Percentiles rank a stretch among this genome's conserved stretches.
phyloP scores from a whole-genome alignment of 225 moss, liverwort and hornwort genomes.

The Sphagnum contortum region DNA sequence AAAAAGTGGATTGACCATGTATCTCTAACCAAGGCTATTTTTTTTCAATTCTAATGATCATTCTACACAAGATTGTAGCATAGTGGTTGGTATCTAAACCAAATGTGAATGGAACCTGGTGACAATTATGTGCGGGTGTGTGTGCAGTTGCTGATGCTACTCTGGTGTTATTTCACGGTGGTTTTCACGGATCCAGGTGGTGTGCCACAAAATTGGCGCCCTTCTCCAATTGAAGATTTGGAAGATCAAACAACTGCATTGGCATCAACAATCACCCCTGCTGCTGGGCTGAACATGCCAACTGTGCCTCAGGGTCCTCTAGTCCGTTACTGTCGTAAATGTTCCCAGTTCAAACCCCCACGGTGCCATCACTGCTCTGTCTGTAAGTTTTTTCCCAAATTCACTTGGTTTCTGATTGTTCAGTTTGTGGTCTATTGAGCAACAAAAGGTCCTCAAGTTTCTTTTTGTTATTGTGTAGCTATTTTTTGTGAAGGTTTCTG shows the following conservation, averaged over 20 bases:
- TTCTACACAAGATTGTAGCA: too few species aligned
- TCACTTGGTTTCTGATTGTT: too few species aligned
- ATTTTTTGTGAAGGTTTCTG: too few species aligned
- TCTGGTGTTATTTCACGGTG: constrained; percentile 95
- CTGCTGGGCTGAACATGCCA: constrained; percentile 40
- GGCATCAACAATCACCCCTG: constrained; percentile 30
- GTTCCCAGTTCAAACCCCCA: constrained; percentile 93
- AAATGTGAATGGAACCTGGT: not conserved
- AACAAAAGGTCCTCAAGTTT: too few species aligned
- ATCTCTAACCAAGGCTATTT: too few species aligned
- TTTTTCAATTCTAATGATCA: too few species aligned
- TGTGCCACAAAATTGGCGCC: constrained; percentile 77
- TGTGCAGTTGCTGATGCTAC: constrained; percentile 60
- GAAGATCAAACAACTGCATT: constrained; percentile 60
- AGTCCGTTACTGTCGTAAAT: constrained; percentile 75
- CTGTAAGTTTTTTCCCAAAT: constrained; percentile 27
- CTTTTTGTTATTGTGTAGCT: too few species aligned
- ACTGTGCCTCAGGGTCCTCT: constrained; percentile 38
- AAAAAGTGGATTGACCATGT: too few species aligned
- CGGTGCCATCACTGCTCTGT: constrained; percentile 98
- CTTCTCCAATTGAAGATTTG: constrained; percentile 57
- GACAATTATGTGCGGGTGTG: not conserved
- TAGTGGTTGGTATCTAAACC: too few species aligned
- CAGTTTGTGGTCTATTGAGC: too few species aligned
- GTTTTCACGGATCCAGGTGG: constrained; percentile 95